A percentile compares a stretch with the other conserved stretches of the same genome.
phyloP scores from a whole-genome alignment of 108 stramenopile genomes.

The Fragilaria radians region DNA sequence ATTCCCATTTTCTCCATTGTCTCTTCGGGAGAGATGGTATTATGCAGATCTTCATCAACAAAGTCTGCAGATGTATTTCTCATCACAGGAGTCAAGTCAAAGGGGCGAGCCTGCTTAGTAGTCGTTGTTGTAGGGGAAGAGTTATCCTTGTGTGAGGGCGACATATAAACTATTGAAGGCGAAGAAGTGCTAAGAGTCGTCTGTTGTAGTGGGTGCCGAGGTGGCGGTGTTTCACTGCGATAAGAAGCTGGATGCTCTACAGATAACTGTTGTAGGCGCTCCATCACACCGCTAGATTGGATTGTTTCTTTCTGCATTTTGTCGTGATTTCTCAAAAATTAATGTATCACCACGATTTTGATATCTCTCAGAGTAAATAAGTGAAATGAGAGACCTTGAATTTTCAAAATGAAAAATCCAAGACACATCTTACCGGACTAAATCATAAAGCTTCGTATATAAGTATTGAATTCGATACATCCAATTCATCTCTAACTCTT shows the following conservation, averaged over 20 bases:
- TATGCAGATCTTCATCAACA: background rate
- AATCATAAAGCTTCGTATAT: too few relatives aligned
- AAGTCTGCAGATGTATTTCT: background rate
- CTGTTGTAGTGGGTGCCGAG: background rate
- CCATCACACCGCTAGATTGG: background rate
- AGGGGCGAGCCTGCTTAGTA: background rate
- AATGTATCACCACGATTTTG: too few relatives aligned
- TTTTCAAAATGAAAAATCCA: too few relatives aligned
- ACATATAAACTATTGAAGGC: background rate
- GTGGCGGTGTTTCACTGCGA: background rate
- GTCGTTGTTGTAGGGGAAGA: background rate
- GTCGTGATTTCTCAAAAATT: too few relatives aligned
- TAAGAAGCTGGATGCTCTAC: background rate
- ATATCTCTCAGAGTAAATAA: too few relatives aligned
- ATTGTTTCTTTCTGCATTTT: background rate
- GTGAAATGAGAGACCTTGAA: too few relatives aligned
- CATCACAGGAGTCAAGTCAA: background rate
- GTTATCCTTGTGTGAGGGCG: background rate
- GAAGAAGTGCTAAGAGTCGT: background rate
- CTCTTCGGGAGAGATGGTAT: background rate
- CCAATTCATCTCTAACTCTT: too few relatives aligned
- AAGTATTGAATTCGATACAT: too few relatives aligned
- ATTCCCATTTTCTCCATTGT: background rate
- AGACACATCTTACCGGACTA: too few relatives aligned
- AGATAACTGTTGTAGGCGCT: background rate